Evolutionary conservation across 1,139 yeast species (phyloP), one percentile per base, ranked within the genome.

Genomic region (Hanseniaspora gamundiae): DNA sequence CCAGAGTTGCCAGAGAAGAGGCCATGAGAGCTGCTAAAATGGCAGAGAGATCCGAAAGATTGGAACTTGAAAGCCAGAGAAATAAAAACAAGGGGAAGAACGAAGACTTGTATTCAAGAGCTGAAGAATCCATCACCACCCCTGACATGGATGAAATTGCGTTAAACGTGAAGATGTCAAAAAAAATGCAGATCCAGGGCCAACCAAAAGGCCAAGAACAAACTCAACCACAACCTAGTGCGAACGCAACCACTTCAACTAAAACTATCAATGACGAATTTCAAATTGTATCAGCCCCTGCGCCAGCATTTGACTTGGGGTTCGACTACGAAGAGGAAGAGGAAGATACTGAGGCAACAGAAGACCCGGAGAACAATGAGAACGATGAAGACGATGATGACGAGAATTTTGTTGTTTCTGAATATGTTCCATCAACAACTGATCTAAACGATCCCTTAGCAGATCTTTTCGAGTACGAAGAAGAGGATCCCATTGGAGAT

Each of bases 1-100:
- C 82, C 33, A 71, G 80, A 52, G 66, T 63, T 31, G 91, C 93
- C 0, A 68, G 95, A 49, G 80, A 80, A 51, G 69, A 54, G 26
- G 64, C 64, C 1, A 43, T 58, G 31, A 57, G 72, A 45, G 87
- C 88, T 8, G 74, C 71, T 6, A 72, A 71, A 52, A 82, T 83
- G 7, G 82, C 87, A 0, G 87, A 80, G 51, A 72, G 76, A 29
- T 78, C 80, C 0, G 67, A 65, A 40, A 64, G 61, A 24, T 54
- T 65, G 26, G 63, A 68, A 19, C 52, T 49, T 5, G 17, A 44
- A 11, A 39, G 13, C 3, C 40, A 39, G 35, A 29, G 33, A 14
- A 44, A 44, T 2, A 40, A 36, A 24, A 17, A 7, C 6, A 35
- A 39, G 14, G 41, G 40, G 4, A 40, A 30, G 19, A 19, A 13